Conservation (phyloP, 192 early-diverging fungal species). For the Coemansia asiatica region DNA sequence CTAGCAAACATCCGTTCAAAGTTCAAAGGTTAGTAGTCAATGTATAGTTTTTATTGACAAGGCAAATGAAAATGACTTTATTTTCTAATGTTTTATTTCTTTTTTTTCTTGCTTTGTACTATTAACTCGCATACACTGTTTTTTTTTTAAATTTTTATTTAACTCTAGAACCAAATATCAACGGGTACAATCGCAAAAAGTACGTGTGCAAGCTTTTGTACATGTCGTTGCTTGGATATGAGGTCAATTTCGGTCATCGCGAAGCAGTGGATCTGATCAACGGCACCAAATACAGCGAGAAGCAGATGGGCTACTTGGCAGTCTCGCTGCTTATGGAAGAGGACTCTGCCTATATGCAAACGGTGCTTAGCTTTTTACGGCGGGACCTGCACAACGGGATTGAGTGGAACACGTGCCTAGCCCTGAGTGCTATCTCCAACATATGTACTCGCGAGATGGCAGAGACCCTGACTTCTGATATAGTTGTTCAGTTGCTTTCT, state of each 20-base stretch:
- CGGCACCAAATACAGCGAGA: conserved; percentile 92
- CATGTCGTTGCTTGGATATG: conserved; percentile 99
- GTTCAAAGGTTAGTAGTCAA: conserved; percentile 75
- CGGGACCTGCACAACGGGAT: conserved; percentile 86
- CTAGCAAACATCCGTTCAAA: conserved; percentile 98
- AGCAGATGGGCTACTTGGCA: conserved; percentile 98
- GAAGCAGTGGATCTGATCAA: conserved; percentile 93
- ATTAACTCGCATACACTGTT: too few relatives aligned
- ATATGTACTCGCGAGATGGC: conserved; percentile 92
- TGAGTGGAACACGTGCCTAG: conserved; percentile 87
- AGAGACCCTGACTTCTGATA: conserved; percentile 77
- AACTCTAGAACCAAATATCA: conserved; percentile 79
- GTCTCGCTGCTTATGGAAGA: conserved; percentile 90
- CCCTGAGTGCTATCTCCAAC: conserved; percentile 96
- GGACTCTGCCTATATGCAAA: conserved; percentile 75
- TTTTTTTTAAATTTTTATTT: neutral
- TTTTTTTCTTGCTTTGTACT: too few relatives aligned
- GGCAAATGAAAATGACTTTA: too few relatives aligned
- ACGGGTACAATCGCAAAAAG: conserved; percentile 99
- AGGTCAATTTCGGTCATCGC: conserved; percentile 97
- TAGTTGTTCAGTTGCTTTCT: conserved; percentile 80
- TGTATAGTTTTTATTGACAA: neutral
- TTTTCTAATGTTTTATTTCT: too few relatives aligned
- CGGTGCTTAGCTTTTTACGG: conserved; percentile 85
- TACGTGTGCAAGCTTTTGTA: conserved; percentile 99